A percentile compares a stretch with the other conserved stretches of the same genome.
These are phyloP conservation scores for Leptodontidium sp. DNA, from an alignment of 2,329 filamentous ascomycete species.

Conservation along the genomic window DNA sequence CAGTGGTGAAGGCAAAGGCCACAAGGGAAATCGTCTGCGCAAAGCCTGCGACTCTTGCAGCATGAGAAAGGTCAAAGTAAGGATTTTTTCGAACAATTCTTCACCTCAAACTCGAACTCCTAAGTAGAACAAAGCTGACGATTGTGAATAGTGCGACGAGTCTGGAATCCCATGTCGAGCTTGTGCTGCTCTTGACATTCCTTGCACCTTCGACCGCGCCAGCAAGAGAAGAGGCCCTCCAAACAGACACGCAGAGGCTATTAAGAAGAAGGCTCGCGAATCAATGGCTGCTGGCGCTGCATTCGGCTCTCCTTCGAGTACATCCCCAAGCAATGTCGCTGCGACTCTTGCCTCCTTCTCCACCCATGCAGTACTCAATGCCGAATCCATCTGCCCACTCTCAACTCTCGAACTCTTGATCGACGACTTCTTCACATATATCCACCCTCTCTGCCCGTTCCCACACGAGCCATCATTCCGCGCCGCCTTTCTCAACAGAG, in stretches of 20 bases:
- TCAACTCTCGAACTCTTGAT: constrained; percentile 73
- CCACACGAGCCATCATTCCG: constrained; percentile 82
- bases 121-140: not conserved
- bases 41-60: constrained; percentile 62
- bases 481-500: constrained; percentile 69
- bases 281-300: constrained; percentile 27
- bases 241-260: constrained; percentile 71
- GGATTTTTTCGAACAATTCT: constrained; percentile 2
- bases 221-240: constrained; percentile 70
- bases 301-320: constrained; percentile 39
- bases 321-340: constrained; percentile 45
- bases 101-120: not conserved
- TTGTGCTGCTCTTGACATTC: constrained; percentile 70
- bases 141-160: constrained; percentile 64
- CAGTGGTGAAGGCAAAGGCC: constrained; percentile 34
- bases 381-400: constrained; percentile 76
- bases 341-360: constrained; percentile 46
- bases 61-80: constrained; percentile 61
- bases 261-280: constrained; percentile 63
- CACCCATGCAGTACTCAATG: constrained; percentile 56
- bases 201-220: constrained; percentile 71
- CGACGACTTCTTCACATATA: constrained; percentile 85
- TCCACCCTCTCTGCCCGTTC: constrained; percentile 79
- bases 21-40: constrained; percentile 50
- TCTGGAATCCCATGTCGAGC: constrained; percentile 71